Evolutionary conservation across 805 yeast species (phyloP), one percentile per base, ranked within the genome.

Genomic region (Zygosaccharomyces pseudorouxii): DNA sequence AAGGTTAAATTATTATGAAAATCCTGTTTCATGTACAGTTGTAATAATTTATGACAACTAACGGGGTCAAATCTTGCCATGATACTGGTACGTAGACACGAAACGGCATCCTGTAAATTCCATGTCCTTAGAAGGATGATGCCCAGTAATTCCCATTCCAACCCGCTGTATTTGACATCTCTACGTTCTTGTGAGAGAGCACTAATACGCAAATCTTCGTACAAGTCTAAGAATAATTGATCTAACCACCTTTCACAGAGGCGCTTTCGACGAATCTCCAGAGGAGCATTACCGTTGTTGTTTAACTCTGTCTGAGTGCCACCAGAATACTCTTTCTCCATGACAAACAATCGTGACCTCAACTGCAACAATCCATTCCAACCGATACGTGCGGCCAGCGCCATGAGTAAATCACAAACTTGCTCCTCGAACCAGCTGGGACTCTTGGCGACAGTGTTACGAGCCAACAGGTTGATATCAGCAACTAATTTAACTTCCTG

Each of bases 141-240:
- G 0, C 90, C 92, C 40, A 84, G 71, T 53, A 84, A 66, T 57
- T 82, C 86, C 92, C 92, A 86, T 60, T 86, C 89, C 22, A 84
- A 62, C 0, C 86, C 84, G 58, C 82, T 78, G 55, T 81, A 82
- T 47, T 71, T 73, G 11, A 71, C 63, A 4, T 57, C 64, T 16
- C 55, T 52, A 22, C 59, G 61, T 18, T 57, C 63, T 31, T 62
- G 60, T 38, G 63, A 53, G 42, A 49, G 54, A 36, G 56, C 60
- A 20, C 68, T 61, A 12, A 70, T 62, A 28, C 56, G 60, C 30
- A 69, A 49, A 52, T 69, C 72, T 44, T 65, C 68, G 49, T 67
- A 69, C 8, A 68, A 48, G 46, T 65, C 63, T 16, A 67, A 53
- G 49, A 68, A 67, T 30, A 68, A 42, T 27, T 63, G 57, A 45